phyloP scores from a whole-genome alignment of 2,329 filamentous ascomycete species.

The Coniochaeta ligniaria region DNA sequence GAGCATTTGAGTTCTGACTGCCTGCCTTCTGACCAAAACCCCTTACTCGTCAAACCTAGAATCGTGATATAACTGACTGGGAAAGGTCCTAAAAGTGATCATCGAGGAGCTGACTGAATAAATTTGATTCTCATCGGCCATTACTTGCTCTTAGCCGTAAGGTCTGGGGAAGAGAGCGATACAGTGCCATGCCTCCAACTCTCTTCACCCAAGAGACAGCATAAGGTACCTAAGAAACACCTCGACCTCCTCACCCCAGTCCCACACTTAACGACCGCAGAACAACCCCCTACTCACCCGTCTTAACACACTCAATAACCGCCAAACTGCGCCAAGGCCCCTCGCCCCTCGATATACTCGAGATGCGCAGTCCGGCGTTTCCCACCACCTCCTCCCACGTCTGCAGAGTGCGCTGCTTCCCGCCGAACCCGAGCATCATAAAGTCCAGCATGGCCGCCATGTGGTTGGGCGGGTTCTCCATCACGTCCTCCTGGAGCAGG shows the following conservation, averaged over 20 bases:
- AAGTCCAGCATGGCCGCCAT: slow-evolving; percentile 9
- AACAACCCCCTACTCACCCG: not conserved
- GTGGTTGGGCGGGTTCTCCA: slow-evolving; percentile 9
- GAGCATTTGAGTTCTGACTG: too few relatives aligned
- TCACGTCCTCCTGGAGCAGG: slow-evolving; percentile 15
- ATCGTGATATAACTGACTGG: too few relatives aligned
- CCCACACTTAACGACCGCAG: not conserved
- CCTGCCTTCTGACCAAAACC: too few relatives aligned
- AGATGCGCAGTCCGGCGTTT: slow-evolving; percentile 12
- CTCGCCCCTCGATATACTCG: slow-evolving; percentile 9
- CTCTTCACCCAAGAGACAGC: too few relatives aligned
- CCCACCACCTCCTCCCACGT: slow-evolving; percentile 10
- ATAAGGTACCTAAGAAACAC: not conserved
- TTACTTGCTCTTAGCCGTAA: too few relatives aligned
- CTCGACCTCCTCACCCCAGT: not conserved
- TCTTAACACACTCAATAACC: slow-evolving; percentile 10
- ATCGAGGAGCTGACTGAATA: too few relatives aligned
- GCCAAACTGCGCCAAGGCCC: slow-evolving; percentile 11
- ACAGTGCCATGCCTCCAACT: too few relatives aligned
- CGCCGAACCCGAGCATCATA: slow-evolving; percentile 15
- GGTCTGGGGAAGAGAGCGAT: too few relatives aligned
- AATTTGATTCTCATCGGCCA: too few relatives aligned
- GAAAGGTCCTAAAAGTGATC: too few relatives aligned
- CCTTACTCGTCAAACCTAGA: too few relatives aligned
- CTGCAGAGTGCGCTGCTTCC: slow-evolving; percentile 14